Conservation (phyloP, 2,329 filamentous ascomycete genomes). For the Grosmannia penicillata region DNA sequence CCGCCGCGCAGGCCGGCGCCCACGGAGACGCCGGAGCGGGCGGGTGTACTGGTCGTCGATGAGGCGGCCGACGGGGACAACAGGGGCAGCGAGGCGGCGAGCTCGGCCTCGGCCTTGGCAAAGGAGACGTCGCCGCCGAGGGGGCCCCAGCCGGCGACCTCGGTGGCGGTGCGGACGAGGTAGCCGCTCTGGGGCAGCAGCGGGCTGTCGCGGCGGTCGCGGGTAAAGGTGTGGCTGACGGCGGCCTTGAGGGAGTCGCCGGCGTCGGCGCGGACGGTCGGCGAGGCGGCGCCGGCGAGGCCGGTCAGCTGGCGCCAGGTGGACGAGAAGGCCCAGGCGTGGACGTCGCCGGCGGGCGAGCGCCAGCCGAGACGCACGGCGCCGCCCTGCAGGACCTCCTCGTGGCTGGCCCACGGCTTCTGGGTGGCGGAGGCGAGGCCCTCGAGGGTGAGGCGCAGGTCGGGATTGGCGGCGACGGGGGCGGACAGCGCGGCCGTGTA, state of each 20-base stretch:
- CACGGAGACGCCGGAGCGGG: slow-evolving; percentile 51
- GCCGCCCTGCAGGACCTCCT: slow-evolving; percentile 71
- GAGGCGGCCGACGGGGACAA: not conserved
- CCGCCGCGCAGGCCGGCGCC: slow-evolving; percentile 72
- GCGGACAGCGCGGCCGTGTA: slow-evolving; percentile 79
- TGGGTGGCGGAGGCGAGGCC: slow-evolving; percentile 70
- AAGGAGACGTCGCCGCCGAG: slow-evolving; percentile 86
- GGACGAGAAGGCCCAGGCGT: slow-evolving; percentile 67
- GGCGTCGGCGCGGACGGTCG: slow-evolving; percentile 68
- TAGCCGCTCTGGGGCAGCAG: slow-evolving; percentile 75
- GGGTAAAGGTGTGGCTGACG: slow-evolving; percentile 23
- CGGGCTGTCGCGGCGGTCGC: slow-evolving; percentile 70
- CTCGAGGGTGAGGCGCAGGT: slow-evolving; percentile 65
- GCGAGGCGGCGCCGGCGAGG: slow-evolving; percentile 62
- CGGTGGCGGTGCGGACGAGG: slow-evolving; percentile 60
- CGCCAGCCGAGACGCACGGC: slow-evolving; percentile 65
- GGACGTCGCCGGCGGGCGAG: slow-evolving; percentile 46
- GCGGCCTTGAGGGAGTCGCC: slow-evolving; percentile 51
- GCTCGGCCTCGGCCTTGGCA: slow-evolving; percentile 78
- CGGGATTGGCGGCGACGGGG: slow-evolving; percentile 71
- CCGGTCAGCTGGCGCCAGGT: slow-evolving; percentile 83
- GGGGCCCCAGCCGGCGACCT: slow-evolving; percentile 76
- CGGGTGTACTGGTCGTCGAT: not conserved
- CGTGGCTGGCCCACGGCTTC: slow-evolving; percentile 88
- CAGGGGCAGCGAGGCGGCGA: slow-evolving; percentile 61